Percentiles rank a stretch among this genome's conserved stretches.
These are phyloP conservation scores for Phytophthora rubi DNA, from an alignment of 352 stramenopile genomes.

Conservation along the genomic window DNA sequence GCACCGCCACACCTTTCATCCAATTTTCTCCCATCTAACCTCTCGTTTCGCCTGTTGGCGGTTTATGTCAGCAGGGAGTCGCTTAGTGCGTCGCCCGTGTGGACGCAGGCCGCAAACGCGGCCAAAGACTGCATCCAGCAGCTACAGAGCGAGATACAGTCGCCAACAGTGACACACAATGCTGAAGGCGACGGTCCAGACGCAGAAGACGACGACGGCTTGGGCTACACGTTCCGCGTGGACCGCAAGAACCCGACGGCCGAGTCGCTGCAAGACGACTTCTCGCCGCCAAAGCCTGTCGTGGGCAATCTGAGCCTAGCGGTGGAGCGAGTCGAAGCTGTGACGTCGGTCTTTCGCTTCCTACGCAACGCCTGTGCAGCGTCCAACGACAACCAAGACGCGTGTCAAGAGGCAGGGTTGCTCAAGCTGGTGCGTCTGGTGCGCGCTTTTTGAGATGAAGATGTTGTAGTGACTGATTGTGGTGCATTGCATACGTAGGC, in stretches of 20 bases:
- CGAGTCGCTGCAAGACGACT: slow-evolving; percentile 35
- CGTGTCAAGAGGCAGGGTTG: slow-evolving; percentile 36
- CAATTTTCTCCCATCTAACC: neutral
- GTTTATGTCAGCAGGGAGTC: slow-evolving; percentile 24
- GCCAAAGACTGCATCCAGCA: slow-evolving; percentile 20
- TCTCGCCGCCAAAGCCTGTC: slow-evolving; percentile 36
- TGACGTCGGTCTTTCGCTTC: slow-evolving; percentile 68
- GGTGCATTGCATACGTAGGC: slow-evolving; percentile 31
- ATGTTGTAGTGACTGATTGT: slow-evolving; percentile 2
- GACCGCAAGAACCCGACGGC: slow-evolving; percentile 38
- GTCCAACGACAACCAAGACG: slow-evolving; percentile 56
- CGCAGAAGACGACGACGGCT: slow-evolving; percentile 59
- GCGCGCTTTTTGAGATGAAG: neutral
- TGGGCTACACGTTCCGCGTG: slow-evolving; percentile 76
- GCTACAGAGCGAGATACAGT: slow-evolving; percentile 6
- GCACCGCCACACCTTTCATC: neutral
- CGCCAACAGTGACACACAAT: neutral
- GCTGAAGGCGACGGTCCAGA: slow-evolving; percentile 24
- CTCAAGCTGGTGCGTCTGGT: slow-evolving; percentile 20
- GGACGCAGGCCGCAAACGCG: slow-evolving; percentile 24
- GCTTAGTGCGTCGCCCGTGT: slow-evolving; percentile 24
- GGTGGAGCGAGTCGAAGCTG: slow-evolving; percentile 15
- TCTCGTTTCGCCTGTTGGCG: neutral
- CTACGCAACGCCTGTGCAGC: slow-evolving; percentile 74
- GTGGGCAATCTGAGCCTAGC: slow-evolving; percentile 28